phyloP scores from a whole-genome alignment of 2,329 filamentous ascomycete genomes.

The Monosporascus sp. region DNA sequence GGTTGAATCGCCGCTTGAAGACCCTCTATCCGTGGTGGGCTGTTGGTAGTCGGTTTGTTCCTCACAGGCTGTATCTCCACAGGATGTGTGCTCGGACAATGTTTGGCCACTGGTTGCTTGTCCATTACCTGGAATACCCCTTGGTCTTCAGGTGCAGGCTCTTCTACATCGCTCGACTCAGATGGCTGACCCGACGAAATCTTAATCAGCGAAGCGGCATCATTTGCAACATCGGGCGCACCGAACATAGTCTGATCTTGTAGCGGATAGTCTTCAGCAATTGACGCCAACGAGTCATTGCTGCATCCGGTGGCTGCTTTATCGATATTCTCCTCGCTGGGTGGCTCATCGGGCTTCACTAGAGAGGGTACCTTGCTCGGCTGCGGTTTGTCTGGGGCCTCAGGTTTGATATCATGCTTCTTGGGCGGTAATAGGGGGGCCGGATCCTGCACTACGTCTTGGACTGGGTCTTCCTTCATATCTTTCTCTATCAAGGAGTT shows the following conservation, averaged over 20 bases:
- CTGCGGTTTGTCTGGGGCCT: neutral
- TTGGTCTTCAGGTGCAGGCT: neutral
- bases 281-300: neutral
- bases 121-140: neutral
- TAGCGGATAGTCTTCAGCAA: neutral
- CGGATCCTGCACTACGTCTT: neutral
- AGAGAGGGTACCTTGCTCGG: neutral
- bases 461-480: neutral
- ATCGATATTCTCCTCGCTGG: neutral
- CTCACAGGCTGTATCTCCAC: neutral
- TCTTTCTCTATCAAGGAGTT: slow-evolving; percentile 2
- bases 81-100: neutral
- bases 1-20: no score
- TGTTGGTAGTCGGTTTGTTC: no score
- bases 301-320: neutral
- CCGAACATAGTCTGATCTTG: neutral
- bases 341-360: neutral
- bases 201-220: neutral
- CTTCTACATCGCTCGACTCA: neutral
- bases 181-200: neutral
- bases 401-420: no score
- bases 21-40: no score
- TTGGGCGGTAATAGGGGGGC: no score
- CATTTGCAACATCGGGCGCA: neutral
- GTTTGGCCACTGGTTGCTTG: neutral